Percentiles rank a stretch among this genome's conserved stretches.
phyloP scores from a whole-genome alignment of 306 rosid species.

The Rosa lucieae region DNA sequence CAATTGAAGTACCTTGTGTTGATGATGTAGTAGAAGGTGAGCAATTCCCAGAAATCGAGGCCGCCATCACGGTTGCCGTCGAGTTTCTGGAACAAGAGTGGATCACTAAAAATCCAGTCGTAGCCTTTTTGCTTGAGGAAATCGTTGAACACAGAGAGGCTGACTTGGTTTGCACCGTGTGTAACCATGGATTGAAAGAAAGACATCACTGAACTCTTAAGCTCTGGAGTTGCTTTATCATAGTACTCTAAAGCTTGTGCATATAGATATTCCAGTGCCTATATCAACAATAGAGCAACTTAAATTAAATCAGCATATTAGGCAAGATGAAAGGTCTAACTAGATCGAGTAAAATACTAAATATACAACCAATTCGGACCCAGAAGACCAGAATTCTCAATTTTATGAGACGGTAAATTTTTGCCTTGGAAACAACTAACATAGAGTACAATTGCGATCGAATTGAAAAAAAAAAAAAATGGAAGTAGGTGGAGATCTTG shows the following conservation, averaged over 20 bases:
- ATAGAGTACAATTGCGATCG: no score
- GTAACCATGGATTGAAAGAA: conserved; percentile 13
- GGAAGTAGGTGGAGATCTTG: no score
- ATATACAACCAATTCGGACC: no score
- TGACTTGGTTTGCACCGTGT: not conserved
- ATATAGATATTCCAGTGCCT: not conserved
- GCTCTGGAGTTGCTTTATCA: not conserved
- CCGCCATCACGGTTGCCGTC: not conserved
- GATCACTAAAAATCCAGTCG: not conserved
- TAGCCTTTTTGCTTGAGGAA: conserved; percentile 2
- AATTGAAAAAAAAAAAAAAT: no score
- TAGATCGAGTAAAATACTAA: no score
- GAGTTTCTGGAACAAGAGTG: not conserved
- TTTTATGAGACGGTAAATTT: no score
- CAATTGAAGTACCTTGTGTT: conserved; percentile 5
- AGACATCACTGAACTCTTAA: not conserved
- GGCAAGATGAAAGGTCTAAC: not conserved
- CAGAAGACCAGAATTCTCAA: no score
- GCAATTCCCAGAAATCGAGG: conserved; percentile 7
- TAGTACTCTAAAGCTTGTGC: not conserved
- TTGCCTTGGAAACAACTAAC: no score
- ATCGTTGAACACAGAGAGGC: not conserved
- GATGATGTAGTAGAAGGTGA: conserved; percentile 23
- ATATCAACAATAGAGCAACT: not conserved
- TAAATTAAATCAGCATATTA: not conserved